Evolutionary conservation across 805 yeast species (phyloP).

Genomic region (Spathaspora hagerdaliae): DNA sequence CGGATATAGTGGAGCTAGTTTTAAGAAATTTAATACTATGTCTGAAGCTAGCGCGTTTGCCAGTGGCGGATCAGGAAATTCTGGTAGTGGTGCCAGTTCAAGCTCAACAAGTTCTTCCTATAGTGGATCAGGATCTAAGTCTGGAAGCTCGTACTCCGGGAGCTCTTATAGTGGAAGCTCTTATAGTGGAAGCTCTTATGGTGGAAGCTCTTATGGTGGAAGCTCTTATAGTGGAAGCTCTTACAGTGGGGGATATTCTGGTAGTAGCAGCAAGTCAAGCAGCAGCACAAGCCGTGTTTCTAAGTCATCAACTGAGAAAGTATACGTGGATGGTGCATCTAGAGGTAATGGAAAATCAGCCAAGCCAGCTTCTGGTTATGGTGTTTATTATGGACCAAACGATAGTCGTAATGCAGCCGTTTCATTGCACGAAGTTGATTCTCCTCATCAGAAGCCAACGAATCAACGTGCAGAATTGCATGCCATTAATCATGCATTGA

Average conservation of each 20-base stretch:
- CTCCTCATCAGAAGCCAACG: conserved; percentile 42
- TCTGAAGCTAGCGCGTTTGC: conserved; percentile 49
- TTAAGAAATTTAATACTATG: conserved; percentile 48
- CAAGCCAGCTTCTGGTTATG: conserved; percentile 57
- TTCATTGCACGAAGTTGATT: conserved; percentile 36
- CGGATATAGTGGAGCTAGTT: conserved; percentile 55
- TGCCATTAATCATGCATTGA: conserved; percentile 60
- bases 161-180: not conserved
- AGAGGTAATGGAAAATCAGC: conserved; percentile 49
- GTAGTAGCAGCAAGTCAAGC: not conserved
- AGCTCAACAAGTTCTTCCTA: not conserved
- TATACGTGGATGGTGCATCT: conserved; percentile 81
- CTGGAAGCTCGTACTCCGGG: not conserved
- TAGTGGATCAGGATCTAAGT: not conserved
- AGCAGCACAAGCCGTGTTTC: not conserved
- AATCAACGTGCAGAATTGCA: conserved; percentile 78
- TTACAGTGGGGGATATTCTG: too few relatives aligned
- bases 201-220: too few relatives aligned
- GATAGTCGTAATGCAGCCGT: conserved; percentile 54
- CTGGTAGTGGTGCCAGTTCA: not conserved
- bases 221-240: too few relatives aligned
- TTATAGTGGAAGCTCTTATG: not conserved
- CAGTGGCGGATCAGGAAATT: conserved; percentile 16
- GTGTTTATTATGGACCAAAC: conserved; percentile 61
- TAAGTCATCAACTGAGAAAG: conserved; percentile 6